Evolutionary conservation across 495 filamentous ascomycete species (phyloP).

Genomic region (Acidiella bohemica): DNA sequence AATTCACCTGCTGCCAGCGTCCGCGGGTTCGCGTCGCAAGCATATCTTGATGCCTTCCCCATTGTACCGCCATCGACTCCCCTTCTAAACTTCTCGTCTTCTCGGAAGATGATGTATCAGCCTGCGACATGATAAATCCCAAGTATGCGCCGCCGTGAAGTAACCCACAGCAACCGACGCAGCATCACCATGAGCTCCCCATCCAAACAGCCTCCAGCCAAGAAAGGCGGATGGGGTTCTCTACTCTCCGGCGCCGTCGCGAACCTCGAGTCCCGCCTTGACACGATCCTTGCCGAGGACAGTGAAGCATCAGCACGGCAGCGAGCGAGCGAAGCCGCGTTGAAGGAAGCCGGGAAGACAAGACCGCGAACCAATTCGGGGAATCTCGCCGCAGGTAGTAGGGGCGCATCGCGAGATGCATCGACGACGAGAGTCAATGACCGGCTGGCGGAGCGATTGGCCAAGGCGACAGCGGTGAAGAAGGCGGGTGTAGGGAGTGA

Average conservation of each 20-base stretch:
- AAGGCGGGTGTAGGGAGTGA: conserved; percentile 1
- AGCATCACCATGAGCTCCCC: conserved; percentile 3
- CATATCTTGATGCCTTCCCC: too few species aligned
- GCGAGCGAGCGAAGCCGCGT: conserved; percentile 14
- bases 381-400: conserved; percentile 3
- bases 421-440: conserved; percentile 46
- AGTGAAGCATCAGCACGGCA: conserved; percentile 29
- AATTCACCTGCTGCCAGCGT: too few species aligned
- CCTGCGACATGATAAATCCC: too few species aligned
- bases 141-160: too few species aligned
- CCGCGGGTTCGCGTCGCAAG: too few species aligned
- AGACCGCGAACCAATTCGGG: not conserved
- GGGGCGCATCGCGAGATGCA: conserved; percentile 8
- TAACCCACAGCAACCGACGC: too few species aligned
- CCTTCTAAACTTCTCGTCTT: too few species aligned
- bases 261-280: conserved; percentile 82
- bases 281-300: conserved; percentile 78
- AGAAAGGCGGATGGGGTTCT: conserved; percentile 52
- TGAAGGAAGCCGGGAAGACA: conserved; percentile 10
- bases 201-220: conserved; percentile 10
- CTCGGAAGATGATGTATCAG: too few species aligned
- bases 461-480: conserved; percentile 17
- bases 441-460: conserved; percentile 59
- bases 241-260: conserved; percentile 87
- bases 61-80: too few species aligned